These are phyloP conservation scores for Aegilops longissima DNA, from an alignment of 176 grass and related monocot genomes.

Conservation along the genomic window DNA sequence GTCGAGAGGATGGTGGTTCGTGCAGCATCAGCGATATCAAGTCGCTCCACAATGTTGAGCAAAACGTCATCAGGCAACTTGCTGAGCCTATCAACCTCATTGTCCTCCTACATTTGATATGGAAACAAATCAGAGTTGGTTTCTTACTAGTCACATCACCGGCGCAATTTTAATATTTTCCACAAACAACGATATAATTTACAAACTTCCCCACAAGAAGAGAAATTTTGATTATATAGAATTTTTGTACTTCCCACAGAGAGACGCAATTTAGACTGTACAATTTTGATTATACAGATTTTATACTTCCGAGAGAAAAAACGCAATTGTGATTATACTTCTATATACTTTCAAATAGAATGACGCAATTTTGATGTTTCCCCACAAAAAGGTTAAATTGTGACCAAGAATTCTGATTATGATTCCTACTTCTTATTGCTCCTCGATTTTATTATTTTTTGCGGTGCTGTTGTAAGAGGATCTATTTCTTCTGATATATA, in stretches of 20 bases:
- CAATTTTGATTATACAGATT: too few species aligned
- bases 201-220: not conserved
- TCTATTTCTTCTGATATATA: too few species aligned
- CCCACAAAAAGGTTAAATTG: too few species aligned
- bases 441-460: too few species aligned
- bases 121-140: not conserved
- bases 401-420: too few species aligned
- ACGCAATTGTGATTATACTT: too few species aligned
- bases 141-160: not conserved
- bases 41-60: not conserved
- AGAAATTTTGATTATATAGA: not conserved
- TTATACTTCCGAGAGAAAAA: too few species aligned
- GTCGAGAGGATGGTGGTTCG: not conserved
- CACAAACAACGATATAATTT: not conserved
- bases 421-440: too few species aligned
- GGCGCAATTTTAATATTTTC: not conserved
- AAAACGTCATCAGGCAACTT: not conserved
- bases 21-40: not conserved
- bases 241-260: not conserved
- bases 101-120: not conserved
- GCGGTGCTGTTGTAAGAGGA: too few species aligned
- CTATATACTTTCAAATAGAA: too few species aligned
- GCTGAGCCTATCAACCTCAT: not conserved
- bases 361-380: too few species aligned
- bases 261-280: not conserved